Base-by-base conservation (phyloP, 2,329 filamentous ascomycete genomes). In the Mycosphaerella sp. region DNA sequence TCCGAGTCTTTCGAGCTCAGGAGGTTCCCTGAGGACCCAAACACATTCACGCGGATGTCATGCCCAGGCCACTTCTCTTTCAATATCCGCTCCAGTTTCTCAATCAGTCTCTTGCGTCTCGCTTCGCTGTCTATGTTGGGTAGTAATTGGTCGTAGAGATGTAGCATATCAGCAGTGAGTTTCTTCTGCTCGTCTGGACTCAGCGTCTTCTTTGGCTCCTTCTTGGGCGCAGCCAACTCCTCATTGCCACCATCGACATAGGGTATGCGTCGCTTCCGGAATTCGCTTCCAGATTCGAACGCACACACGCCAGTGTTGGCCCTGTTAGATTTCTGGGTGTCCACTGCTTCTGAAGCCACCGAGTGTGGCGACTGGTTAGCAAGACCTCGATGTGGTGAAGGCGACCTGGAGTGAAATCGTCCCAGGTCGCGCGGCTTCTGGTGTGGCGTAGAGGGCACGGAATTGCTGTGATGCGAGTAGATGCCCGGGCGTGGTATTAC, bases 21-120 rank as follows among this genome's bases (percentile, higher is more conserved):
- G 68, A 93, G 74, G 70, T 98, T 98, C 42, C 93, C 93, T 4
- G 93, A 97, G 4, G 93, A 97, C n/a, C 93, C 93, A 77, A 98
- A 98, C 13, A 97, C 82, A 68, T 93, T 85, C 32, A 96, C 93
- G 59, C 81, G 84, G 64, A 96, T 96, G 55, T 94, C 80, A 63
- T 89, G 85, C 1, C 87, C 89, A 1, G 93, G 93, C 88, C 91
- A 98, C 66, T 94, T 83, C 6, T 87, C 80, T 64, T 94, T 93
- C 67, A 98, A 82, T 36, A 97, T 81, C 59, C 79, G 84, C 70
- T 95, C 87, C 63, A 98, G 73, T 72, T 97, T 98, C 59, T 78
- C 75, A n/a, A 96, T 82, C 61, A 98, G 80, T 63, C 80, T 82
- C 58, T 79, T 76, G 54, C 91, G 79, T 59, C 88, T 84, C 54